These are phyloP conservation scores for Scortechinia acanthostroma DNA, from an alignment of 2,329 filamentous ascomycete species.

Conservation along the genomic window DNA sequence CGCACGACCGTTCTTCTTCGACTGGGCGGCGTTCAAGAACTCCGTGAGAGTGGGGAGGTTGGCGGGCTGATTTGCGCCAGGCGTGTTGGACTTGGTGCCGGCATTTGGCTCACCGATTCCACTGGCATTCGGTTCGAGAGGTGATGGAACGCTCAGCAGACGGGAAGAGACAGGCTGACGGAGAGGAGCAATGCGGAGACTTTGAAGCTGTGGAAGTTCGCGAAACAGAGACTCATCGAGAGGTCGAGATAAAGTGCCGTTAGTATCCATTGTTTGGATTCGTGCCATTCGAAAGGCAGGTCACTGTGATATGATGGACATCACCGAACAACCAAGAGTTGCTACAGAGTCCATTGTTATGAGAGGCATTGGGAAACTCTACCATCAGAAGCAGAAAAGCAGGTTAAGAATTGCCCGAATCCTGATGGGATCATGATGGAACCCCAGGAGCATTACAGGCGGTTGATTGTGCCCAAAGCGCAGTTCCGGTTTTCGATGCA, in stretches of 20 bases:
- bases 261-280: background rate
- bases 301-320: no score
- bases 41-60: background rate
- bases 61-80: background rate
- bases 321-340: no score
- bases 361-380: no score
- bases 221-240: conserved; percentile 15
- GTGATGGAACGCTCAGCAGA: conserved; percentile 26
- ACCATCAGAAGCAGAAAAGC: no score
- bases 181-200: conserved; percentile 34
- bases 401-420: no score
- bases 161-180: conserved; percentile 32
- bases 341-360: no score
- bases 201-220: conserved; percentile 27
- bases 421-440: no score
- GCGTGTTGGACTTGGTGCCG: conserved; percentile 12
- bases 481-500: no score
- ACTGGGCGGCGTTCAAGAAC: background rate
- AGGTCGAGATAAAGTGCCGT: background rate
- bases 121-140: conserved; percentile 31
- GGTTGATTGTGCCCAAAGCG: no score
- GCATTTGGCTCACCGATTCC: conserved; percentile 17
- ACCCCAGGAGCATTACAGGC: no score
- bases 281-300: no score
- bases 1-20: conserved; percentile 14